Conservation (phyloP, 2,329 filamentous ascomycete genomes). For the Fusarium anguioides region DNA sequence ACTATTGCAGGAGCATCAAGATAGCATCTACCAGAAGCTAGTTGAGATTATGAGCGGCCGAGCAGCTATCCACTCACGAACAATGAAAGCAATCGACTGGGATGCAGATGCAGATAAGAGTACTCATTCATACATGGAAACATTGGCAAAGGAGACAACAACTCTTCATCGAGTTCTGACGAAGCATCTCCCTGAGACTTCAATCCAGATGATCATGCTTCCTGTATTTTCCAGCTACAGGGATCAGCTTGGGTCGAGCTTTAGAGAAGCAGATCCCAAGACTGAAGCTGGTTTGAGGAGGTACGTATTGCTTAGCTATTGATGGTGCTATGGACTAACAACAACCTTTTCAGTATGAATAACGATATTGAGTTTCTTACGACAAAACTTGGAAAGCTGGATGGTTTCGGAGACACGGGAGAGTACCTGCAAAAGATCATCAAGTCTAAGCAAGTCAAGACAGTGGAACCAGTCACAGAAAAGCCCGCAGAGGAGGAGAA, state of each 20-base stretch:
- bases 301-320: constrained; percentile 58
- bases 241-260: constrained; percentile 79
- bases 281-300: constrained; percentile 76
- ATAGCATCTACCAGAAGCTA: constrained; percentile 90
- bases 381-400: constrained; percentile 77
- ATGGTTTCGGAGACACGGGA: constrained; percentile 81
- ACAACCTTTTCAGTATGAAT: constrained; percentile 69
- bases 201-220: constrained; percentile 84
- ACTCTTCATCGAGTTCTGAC: constrained; percentile 85
- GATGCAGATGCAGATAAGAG: constrained; percentile 59
- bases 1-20: constrained; percentile 88
- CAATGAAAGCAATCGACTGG: constrained; percentile 81
- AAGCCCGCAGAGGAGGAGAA: constrained; percentile 21
- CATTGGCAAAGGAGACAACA: constrained; percentile 84
- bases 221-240: constrained; percentile 86
- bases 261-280: constrained; percentile 72
- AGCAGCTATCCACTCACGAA: constrained; percentile 77
- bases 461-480: constrained; percentile 27
- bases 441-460: constrained; percentile 63
- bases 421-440: constrained; percentile 74
- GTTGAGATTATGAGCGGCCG: constrained; percentile 91
- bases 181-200: constrained; percentile 81
- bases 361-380: constrained; percentile 80
- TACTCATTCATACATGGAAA: constrained; percentile 84
- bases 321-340: constrained; percentile 21